Base-by-base conservation (phyloP, 2,329 filamentous ascomycete genomes). In the Ophiocordyceps camponoti-rufipedis region DNA sequence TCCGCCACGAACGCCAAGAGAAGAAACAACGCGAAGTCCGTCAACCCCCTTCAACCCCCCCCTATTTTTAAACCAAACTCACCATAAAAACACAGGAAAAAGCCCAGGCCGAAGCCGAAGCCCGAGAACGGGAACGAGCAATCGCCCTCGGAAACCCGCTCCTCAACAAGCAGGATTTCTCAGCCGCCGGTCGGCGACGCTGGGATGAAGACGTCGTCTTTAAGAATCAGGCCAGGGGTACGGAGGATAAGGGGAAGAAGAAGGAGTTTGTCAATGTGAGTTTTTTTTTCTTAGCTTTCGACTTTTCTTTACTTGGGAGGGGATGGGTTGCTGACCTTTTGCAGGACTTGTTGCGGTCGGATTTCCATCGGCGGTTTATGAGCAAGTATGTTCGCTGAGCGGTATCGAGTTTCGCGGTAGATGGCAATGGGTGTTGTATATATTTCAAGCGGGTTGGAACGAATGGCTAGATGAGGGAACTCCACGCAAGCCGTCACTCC, bases 121-220 rank as follows among this genome's bases (percentile, higher is more conserved):
- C 91, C 57, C 87, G 89, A 57, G 75, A 82, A 56, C 74, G 85
- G 49, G 89, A 94, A 62, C 74, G 79, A 51, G 85, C 95, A 55
- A 94, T 96, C 55, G 89, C 91, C 33, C 69, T 84, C 40, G 91
- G 91, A 7, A 98, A 98, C 60, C 91, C 91, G 38, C 66, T 98
- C 44, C 73, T 98, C 47, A 95, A 96, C 44, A 84, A 85, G 60
- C 66, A 75, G 18, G 87, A 94, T 54, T 96, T 93, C 60, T 87
- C 81, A 48, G 80, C 95, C 57, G 95, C 23, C 23, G 23, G 23
- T 23, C 23, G 94, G 72, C 71, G 85, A 53, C 70, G 88, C 54
- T 98, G 91, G 91, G 91, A 98, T 55, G 91, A 98, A 56, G 91
- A 98, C 60, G 91, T 98, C 12, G 88, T 98, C 3, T 98, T 98